Percentiles rank a stretch among this genome's conserved stretches.
Conservation (phyloP, 2,329 filamentous ascomycete species). For the Phyllosticta paracitricarpa region DNA sequence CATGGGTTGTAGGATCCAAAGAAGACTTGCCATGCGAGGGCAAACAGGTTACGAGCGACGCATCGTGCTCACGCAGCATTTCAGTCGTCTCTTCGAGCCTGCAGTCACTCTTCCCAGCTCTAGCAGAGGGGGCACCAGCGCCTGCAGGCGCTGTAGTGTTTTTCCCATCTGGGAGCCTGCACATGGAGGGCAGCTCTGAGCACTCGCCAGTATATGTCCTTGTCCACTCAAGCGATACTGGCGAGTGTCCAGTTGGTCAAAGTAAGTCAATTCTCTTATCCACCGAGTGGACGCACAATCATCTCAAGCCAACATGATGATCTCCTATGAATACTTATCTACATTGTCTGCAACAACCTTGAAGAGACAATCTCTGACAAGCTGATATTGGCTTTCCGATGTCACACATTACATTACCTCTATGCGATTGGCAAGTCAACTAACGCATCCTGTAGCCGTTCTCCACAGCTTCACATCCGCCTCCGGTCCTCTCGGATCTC, state of each 20-base stretch:
- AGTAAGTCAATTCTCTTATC: conserved; percentile 54
- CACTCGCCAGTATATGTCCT: conserved; percentile 48
- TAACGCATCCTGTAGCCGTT: conserved; percentile 37
- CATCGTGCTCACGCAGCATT: conserved; percentile 30
- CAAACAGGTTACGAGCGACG: neutral
- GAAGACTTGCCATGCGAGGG: conserved; percentile 21
- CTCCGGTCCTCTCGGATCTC: conserved; percentile 23
- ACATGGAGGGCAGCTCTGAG: conserved; percentile 16
- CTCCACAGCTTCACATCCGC: conserved; percentile 44
- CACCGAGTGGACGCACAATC: conserved; percentile 11
- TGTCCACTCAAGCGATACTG: conserved; percentile 80
- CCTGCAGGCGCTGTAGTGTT: conserved; percentile 65
- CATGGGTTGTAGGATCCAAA: conserved; percentile 40
- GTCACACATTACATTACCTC: conserved; percentile 12
- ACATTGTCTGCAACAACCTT: conserved; percentile 96
- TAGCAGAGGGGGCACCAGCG: conserved; percentile 63
- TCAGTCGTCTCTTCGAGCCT: conserved; percentile 60
- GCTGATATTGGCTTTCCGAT: conserved; percentile 53
- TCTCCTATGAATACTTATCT: conserved; percentile 93
- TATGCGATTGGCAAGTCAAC: conserved; percentile 12
- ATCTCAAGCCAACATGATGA: conserved; percentile 66
- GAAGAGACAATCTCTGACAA: conserved; percentile 87
- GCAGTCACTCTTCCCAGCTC: conserved; percentile 54
- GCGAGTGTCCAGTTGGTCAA: conserved; percentile 81
- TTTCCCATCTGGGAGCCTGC: conserved; percentile 51